A percentile compares a stretch with the other conserved stretches of the same genome.
These are phyloP conservation scores for Paramarasmius palmivorus DNA, from an alignment of 1,284 basidiomycete species.

Conservation along the genomic window DNA sequence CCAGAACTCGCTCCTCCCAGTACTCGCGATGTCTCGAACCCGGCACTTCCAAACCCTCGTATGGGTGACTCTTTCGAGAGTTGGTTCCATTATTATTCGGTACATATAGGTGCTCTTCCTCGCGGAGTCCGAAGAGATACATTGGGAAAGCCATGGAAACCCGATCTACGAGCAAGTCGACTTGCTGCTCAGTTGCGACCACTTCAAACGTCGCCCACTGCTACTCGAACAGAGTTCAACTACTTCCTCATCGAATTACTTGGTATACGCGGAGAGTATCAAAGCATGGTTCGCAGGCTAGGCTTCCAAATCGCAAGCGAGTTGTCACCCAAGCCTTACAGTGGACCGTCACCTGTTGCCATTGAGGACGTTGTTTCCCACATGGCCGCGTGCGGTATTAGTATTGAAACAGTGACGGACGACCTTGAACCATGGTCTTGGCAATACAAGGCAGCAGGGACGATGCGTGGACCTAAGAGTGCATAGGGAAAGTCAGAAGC, in stretches of 20 bases:
- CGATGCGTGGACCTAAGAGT: not conserved
- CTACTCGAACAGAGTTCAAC: slow-evolving; percentile 37
- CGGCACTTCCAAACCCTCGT: slow-evolving; percentile 2
- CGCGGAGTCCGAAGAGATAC: slow-evolving; percentile 42
- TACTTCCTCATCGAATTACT: slow-evolving; percentile 36
- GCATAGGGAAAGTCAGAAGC: too few relatives aligned
- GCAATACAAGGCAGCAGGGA: not conserved
- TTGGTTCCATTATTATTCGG: slow-evolving; percentile 43
- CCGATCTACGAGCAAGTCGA: slow-evolving; percentile 43
- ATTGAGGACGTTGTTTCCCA: slow-evolving; percentile 13
- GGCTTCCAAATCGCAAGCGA: not conserved
- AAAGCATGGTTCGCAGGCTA: not conserved
- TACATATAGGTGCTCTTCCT: slow-evolving; percentile 42
- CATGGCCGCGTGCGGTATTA: slow-evolving; percentile 14
- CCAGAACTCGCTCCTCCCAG: not conserved
- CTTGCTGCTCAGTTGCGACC: slow-evolving; percentile 44
- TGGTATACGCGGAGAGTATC: slow-evolving; percentile 28
- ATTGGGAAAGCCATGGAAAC: slow-evolving; percentile 35
- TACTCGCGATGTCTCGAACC: not conserved
- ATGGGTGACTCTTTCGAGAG: slow-evolving; percentile 23
- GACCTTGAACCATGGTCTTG: slow-evolving; percentile 12
- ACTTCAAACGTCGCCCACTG: slow-evolving; percentile 25
- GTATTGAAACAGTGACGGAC: slow-evolving; percentile 1
- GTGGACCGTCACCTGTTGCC: not conserved
- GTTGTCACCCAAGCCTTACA: not conserved